Conservation (phyloP, 371 early-diverging fungal species). For the Zychaea mexicana region DNA sequence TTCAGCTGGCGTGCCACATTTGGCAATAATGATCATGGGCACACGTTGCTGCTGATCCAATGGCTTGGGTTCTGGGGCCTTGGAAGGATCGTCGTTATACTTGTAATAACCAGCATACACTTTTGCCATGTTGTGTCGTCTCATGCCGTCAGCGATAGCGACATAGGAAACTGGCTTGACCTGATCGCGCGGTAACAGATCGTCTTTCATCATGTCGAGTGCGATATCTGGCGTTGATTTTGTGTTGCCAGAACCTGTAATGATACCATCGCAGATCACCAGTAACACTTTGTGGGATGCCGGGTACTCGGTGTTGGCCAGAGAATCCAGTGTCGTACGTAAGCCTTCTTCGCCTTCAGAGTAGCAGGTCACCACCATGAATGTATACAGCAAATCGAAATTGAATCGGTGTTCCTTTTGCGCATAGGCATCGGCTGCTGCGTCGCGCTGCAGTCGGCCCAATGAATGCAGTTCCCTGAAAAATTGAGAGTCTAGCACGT, state of each 20-base stretch:
- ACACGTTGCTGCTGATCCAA: slow-evolving; percentile 46
- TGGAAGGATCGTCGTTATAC: slow-evolving; percentile 45
- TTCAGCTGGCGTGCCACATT: slow-evolving; percentile 81
- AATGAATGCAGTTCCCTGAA: slow-evolving; percentile 12
- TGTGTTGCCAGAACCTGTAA: slow-evolving; percentile 71
- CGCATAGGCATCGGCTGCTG: slow-evolving; percentile 19
- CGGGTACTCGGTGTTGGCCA: slow-evolving; percentile 83
- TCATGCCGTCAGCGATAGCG: slow-evolving; percentile 85
- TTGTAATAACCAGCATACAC: slow-evolving; percentile 83
- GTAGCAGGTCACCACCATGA: slow-evolving; percentile 78
- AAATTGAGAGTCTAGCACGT: slow-evolving; percentile 17
- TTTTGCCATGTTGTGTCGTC: slow-evolving; percentile 89
- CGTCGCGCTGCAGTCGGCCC: slow-evolving; percentile 11
- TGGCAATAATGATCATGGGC: slow-evolving; percentile 76
- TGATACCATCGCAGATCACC: slow-evolving; percentile 82
- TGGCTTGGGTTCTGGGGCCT: slow-evolving; percentile 38
- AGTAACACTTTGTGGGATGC: slow-evolving; percentile 82
- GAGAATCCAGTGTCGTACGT: slow-evolving; percentile 86
- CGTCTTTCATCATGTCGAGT: slow-evolving; percentile 75
- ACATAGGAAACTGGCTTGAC: slow-evolving; percentile 76
- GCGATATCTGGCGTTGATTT: slow-evolving; percentile 74
- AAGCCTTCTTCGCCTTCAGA: slow-evolving; percentile 86
- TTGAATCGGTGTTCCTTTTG: slow-evolving; percentile 49
- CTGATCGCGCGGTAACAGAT: slow-evolving; percentile 55
- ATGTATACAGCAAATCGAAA: slow-evolving; percentile 50